These are phyloP conservation scores for Aspergillus candidus DNA, from an alignment of 2,329 filamentous ascomycete genomes.

Conservation along the genomic window DNA sequence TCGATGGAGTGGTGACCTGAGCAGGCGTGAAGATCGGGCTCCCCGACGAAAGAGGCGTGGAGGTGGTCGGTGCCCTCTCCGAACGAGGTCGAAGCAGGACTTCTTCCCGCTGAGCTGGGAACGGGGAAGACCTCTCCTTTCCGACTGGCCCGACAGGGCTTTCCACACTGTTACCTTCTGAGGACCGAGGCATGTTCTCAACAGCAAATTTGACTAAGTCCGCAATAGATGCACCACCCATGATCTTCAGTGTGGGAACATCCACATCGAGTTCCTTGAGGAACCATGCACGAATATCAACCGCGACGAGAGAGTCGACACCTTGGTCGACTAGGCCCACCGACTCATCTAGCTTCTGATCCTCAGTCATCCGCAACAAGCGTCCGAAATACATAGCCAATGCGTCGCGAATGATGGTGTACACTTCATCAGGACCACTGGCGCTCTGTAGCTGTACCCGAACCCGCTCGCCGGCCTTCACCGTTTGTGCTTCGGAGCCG, in stretches of 20 bases:
- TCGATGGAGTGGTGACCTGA: background rate
- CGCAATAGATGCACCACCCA: conserved; percentile 3
- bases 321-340: conserved; percentile 1
- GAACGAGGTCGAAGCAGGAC: background rate
- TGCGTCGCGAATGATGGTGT: background rate
- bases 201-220: conserved; percentile 1
- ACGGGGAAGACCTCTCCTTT: conserved; percentile 1
- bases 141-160: background rate
- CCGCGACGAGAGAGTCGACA: conserved; percentile 3
- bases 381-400: background rate
- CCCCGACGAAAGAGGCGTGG: background rate
- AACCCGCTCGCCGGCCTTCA: too few species aligned
- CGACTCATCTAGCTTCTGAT: background rate
- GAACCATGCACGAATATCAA: conserved; percentile 5
- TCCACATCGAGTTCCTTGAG: conserved; percentile 4
- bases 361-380: background rate
- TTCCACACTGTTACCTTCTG: background rate
- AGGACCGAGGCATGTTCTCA: background rate
- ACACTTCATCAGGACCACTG: too few species aligned
- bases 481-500: too few species aligned
- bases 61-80: background rate
- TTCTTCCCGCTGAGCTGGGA: background rate
- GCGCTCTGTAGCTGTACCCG: too few species aligned
- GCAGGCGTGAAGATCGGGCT: background rate
- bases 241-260: conserved; percentile 4